Conservation (phyloP, 2,329 filamentous ascomycete genomes). For the Grosmannia serpens region DNA sequence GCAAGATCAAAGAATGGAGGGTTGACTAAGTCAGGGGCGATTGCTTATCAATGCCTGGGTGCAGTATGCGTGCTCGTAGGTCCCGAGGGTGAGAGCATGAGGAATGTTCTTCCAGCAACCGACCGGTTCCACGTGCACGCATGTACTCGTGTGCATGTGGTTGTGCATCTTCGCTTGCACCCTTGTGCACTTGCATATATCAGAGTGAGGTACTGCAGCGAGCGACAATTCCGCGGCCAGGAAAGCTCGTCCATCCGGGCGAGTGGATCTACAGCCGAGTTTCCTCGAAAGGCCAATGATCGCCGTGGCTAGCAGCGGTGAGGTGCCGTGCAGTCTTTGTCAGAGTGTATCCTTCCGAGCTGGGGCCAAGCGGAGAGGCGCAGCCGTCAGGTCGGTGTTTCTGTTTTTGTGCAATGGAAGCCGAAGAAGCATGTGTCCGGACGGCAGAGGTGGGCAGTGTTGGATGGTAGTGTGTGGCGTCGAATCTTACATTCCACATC, state of each 20-base stretch:
- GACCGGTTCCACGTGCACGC: not conserved
- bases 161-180: not conserved
- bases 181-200: not conserved
- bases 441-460: not conserved
- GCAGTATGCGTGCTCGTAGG: no score
- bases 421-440: not conserved
- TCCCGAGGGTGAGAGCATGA: not conserved
- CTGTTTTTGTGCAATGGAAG: not conserved
- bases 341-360: not conserved
- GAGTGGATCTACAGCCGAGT: not conserved
- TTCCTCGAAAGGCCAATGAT: not conserved
- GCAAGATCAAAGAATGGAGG: no score
- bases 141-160: not conserved
- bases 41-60: no score
- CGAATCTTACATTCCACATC: not conserved
- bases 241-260: not conserved
- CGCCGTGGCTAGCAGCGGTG: not conserved
- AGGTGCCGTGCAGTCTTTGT: not conserved
- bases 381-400: not conserved
- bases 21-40: no score
- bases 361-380: not conserved
- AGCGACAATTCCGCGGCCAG: no score
- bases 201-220: not conserved
- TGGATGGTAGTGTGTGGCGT: not conserved
- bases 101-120: not conserved